Evolutionary conservation across 768 basidiomycete genomes (phyloP).

Genomic region (Suillus subalutaceus): DNA sequence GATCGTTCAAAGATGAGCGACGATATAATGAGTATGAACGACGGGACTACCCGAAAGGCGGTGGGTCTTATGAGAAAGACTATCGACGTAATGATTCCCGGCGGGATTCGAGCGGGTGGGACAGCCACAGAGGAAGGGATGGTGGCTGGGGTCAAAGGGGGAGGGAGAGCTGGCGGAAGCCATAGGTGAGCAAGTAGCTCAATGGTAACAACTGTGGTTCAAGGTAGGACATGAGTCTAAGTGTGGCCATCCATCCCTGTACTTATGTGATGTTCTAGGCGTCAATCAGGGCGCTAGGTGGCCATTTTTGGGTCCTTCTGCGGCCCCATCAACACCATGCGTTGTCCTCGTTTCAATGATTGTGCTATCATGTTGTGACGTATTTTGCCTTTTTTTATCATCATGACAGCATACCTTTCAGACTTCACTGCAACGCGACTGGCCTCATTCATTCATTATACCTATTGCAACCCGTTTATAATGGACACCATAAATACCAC

Average conservation of each 20-base stretch:
- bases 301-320: neutral
- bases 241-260: neutral
- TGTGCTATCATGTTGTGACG: neutral
- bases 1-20: constrained; percentile 20
- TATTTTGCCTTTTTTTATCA: neutral
- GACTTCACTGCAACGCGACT: neutral
- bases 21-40: constrained; percentile 15
- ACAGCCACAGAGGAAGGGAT: constrained; percentile 15
- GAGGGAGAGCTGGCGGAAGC: neutral
- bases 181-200: neutral
- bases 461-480: neutral
- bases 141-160: constrained; percentile 15
- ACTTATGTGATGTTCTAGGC: constrained; percentile 1
- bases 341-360: neutral
- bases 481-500: neutral
- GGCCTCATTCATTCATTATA: constrained; percentile 5
- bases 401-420: neutral
- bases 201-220: too few relatives aligned
- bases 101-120: constrained; percentile 15
- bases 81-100: constrained; percentile 23
- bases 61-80: constrained; percentile 16
- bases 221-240: neutral
- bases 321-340: neutral
- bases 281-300: neutral
- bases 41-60: constrained; percentile 10